Base-by-base conservation (phyloP, 352 stramenopile genomes). In the Thalassiosira hispida region DNA sequence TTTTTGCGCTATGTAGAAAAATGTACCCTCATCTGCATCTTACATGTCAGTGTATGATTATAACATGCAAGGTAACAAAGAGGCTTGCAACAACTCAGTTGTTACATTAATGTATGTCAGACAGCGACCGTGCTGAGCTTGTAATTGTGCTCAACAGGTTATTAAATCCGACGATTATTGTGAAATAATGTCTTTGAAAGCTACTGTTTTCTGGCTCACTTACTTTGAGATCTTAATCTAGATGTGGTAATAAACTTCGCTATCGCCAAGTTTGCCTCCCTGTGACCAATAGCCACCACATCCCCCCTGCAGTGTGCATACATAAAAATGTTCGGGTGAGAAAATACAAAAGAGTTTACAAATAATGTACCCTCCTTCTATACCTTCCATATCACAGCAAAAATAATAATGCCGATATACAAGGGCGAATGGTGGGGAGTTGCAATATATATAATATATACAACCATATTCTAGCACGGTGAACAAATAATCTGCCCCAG, bases 281-380 rank as follows among this genome's bases (percentile, higher is more conserved):
- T 31, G 22, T 40, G n/a, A 3, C 51, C 35, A 7, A n/a, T 31
- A 18, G 23, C 16, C 20, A 42, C 22, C 18, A 44, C 22, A 8
- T 22, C 12, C 0, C 11, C 29, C 29, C 16, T 27, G 9, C 52
- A 18, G 38, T 9, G 1, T 20, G 33, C 14, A 47, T 46, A 47
- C 22, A 38, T 5, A 2, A 18, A 42, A 62, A 22, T 29, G 29
- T 46, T 27, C 6, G 20, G 44, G 53, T 40, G 5, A 47, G 12
- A 29, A 46, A 27, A 38, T 3, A 61, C n/a, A n/a, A n/a, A n/a
- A n/a, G n/a, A n/a, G n/a, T n/a, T n/a, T n/a, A 40, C 0, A 59
- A 52, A 44, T 33, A 47, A 29, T 82, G 74, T 77, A 22, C 60
- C 67, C 74, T 82, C 57, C 18, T 73, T 82, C 74, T 82, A 82